These are phyloP conservation scores for Anthoceros angustus DNA, from an alignment of 225 moss, liverwort and hornwort genomes.

Conservation along the genomic window DNA sequence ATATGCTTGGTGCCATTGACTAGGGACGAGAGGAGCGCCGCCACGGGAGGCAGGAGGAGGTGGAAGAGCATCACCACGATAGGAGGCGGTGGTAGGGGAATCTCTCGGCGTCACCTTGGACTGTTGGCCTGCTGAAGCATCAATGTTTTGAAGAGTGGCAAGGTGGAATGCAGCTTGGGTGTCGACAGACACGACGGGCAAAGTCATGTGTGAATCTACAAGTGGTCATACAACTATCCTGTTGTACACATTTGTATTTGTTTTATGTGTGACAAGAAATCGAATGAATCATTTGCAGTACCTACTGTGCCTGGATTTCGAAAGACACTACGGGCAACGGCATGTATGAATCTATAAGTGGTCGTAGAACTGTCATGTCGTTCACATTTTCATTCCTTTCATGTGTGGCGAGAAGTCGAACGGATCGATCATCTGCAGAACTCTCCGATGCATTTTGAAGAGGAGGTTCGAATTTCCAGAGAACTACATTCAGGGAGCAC, in stretches of 20 bases:
- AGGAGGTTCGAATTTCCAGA: neutral
- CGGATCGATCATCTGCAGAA: neutral
- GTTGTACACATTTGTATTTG: no score
- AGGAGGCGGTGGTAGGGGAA: constrained; percentile 1
- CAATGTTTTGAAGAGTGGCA: neutral
- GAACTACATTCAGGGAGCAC: neutral
- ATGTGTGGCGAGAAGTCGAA: neutral
- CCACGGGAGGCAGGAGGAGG: neutral
- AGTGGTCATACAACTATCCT: no score
- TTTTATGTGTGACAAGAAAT: no score
- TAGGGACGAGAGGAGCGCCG: constrained; percentile 4
- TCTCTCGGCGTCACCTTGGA: no score
- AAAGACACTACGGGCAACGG: no score
- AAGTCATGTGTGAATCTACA: no score
- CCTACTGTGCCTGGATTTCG: no score
- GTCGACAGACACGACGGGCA: no score
- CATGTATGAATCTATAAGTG: no score
- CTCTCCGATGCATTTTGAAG: neutral
- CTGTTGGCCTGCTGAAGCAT: neutral
- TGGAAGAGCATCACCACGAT: neutral
- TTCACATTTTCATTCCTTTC: no score
- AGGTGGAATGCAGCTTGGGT: neutral
- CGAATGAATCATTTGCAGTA: no score
- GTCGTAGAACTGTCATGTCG: no score
- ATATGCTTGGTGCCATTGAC: neutral